Conservation (phyloP, 2,329 filamentous ascomycete species). For the Trichoderma simmonsii region DNA sequence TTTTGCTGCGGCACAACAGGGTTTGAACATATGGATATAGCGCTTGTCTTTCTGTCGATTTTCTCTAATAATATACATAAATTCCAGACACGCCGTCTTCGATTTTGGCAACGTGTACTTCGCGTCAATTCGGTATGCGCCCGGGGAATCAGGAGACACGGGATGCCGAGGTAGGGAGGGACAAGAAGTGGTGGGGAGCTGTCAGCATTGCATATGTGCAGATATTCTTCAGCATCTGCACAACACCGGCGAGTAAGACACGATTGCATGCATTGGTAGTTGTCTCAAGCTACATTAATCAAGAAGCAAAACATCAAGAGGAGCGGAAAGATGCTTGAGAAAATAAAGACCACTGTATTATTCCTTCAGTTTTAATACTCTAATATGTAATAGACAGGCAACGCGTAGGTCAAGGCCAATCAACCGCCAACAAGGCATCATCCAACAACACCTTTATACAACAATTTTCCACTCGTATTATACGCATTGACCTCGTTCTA, state of each 20-base stretch:
- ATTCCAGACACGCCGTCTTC: not conserved
- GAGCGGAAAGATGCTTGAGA: not conserved
- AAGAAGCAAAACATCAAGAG: not conserved
- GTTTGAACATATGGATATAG: not conserved
- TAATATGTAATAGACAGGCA: not conserved
- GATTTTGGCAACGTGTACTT: not conserved
- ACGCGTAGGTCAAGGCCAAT: not conserved
- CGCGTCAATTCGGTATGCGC: not conserved
- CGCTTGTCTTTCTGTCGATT: not conserved
- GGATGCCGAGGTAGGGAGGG: not conserved
- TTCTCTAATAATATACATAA: not conserved
- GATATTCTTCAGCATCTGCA: not conserved
- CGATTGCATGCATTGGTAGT: not conserved
- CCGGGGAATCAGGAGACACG: not conserved
- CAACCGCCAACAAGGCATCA: not conserved
- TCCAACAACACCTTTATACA: not conserved
- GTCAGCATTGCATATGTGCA: not conserved
- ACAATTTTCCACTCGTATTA: slow-evolving; percentile 2
- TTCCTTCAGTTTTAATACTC: not conserved
- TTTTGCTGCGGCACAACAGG: not conserved
- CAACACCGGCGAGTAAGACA: not conserved
- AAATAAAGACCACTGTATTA: not conserved
- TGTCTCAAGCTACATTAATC: not conserved
- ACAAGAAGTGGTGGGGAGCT: not conserved
- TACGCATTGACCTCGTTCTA: slow-evolving; percentile 7